Base-by-base conservation (phyloP, 1,139 yeast species). In the Wickerhamomyces sp. region DNA sequence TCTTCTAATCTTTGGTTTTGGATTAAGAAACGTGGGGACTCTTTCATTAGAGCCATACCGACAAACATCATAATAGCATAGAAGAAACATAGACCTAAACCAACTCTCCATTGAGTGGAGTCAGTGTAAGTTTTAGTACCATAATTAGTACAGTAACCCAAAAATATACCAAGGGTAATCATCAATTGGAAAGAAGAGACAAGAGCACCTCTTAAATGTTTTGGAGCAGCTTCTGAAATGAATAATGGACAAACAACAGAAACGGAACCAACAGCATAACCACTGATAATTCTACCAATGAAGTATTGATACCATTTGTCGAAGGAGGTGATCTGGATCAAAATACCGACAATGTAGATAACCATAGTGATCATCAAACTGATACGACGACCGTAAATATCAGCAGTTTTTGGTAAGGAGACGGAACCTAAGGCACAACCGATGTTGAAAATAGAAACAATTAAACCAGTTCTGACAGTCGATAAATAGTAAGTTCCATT, bases 341-440 rank as follows among this genome's bases (percentile, higher is more conserved):
- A 58, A 46, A 79, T 72, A 55, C 87, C 87, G 33, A 79, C 65
- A 51, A 77, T 70, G 65, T 80, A 80, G 34, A 81, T 72, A 39
- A 72, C 46, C 61, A 78, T 73, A 44, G 79, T 68, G 37, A 71
- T 53, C 60, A 76, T 72, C 45, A 81, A 62, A 57, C 81, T 78
- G 58, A 71, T 61, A 53, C 78, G 74, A 69, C 88, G 76, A 51
- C 88, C 87, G 46, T 72, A 62, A 39, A 72, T 64, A 58, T 81
- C 86, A 55, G 77, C 80, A 19, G 74, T 46, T 42, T 70, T 64
- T 40, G 82, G 75, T 38, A 83, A 69, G 43, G 68, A 57, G 39
- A 81, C 59, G 56, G 86, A 76, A 63, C 89, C 89, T 49, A 80
- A 66, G 43, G 83, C 83, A 59, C 87, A 79, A 66, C 88, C 88